Conservation (phyloP, 176 grass and related monocot genomes). For the Bromus sterilis region DNA sequence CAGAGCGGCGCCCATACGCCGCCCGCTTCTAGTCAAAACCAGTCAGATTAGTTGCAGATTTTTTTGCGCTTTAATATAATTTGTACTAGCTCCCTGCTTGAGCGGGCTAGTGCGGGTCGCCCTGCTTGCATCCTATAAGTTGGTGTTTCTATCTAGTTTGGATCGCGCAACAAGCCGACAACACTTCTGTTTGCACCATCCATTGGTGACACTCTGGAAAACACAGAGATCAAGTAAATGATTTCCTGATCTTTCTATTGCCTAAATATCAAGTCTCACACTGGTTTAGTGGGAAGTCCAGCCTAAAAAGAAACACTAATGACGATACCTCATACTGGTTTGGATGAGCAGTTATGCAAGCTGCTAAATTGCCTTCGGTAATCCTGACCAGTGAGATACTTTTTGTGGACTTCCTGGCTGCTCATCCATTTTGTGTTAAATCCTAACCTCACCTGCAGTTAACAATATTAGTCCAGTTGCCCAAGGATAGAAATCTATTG, state of each 20-base stretch:
- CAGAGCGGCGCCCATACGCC: too few relatives aligned
- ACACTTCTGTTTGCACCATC: neutral
- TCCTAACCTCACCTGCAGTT: neutral
- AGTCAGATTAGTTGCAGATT: too few relatives aligned
- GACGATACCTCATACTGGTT: neutral
- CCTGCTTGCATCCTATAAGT: too few relatives aligned
- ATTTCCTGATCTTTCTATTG: neutral
- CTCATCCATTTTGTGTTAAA: neutral
- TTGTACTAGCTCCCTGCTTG: too few relatives aligned
- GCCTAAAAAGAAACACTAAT: neutral
- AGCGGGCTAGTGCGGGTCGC: too few relatives aligned
- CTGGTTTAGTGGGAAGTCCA: neutral
- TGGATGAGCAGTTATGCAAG: neutral
- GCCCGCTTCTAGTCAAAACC: too few relatives aligned
- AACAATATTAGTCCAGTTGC: neutral
- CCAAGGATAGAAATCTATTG: neutral
- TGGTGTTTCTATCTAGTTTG: too few relatives aligned
- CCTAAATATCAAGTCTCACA: neutral
- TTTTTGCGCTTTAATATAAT: too few relatives aligned
- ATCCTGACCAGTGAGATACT: neutral
- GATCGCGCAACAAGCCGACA: neutral
- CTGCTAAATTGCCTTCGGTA: neutral
- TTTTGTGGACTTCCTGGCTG: neutral
- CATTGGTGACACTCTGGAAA: neutral
- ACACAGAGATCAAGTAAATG: neutral